A percentile compares a stretch with the other conserved stretches of the same genome.
These are phyloP conservation scores for Perilla frutescens DNA, from an alignment of 257 asterid species.

Conservation along the genomic window DNA sequence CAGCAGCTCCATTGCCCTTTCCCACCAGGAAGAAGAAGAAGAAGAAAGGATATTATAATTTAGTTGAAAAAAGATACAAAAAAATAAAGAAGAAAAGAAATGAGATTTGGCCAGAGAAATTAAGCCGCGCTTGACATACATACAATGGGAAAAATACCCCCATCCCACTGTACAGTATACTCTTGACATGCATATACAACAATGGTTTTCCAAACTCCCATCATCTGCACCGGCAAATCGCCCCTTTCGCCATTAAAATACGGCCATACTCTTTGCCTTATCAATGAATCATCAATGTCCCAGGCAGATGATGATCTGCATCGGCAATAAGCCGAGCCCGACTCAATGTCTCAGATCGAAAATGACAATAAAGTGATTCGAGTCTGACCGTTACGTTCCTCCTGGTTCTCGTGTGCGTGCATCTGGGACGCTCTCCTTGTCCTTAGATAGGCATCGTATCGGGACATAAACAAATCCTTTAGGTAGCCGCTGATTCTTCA, in stretches of 20 bases:
- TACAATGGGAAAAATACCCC: slow-evolving; percentile 48
- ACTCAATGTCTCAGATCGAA: slow-evolving; percentile 1
- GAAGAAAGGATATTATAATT: slow-evolving; percentile 10
- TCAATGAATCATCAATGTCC: slow-evolving; percentile 3
- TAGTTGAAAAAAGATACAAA: slow-evolving; percentile 16
- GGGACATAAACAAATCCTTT: slow-evolving; percentile 92
- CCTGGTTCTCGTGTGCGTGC: slow-evolving; percentile 49
- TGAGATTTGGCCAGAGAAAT: slow-evolving; percentile 39
- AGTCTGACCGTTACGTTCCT: slow-evolving; percentile 49
- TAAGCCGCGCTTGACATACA: slow-evolving; percentile 47
- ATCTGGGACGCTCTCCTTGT: slow-evolving; percentile 60
- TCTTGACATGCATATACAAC: slow-evolving; percentile 48
- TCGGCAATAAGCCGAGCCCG: neutral
- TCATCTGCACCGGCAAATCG: slow-evolving; percentile 22
- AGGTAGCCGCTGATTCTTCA: slow-evolving; percentile 88
- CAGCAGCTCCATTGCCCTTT: slow-evolving; percentile 44
- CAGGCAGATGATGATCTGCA: slow-evolving; percentile 29
- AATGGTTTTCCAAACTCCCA: slow-evolving; percentile 35
- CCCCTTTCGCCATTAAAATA: slow-evolving; percentile 27
- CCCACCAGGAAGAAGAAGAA: slow-evolving; percentile 5
- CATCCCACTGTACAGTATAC: slow-evolving; percentile 47
- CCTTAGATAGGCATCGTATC: slow-evolving; percentile 72
- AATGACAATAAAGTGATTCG: neutral
- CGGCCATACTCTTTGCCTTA: slow-evolving; percentile 23
- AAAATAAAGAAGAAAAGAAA: slow-evolving; percentile 10